Conservation (phyloP, 1,139 yeast genomes). For the Magnusiomyces fungicola region DNA sequence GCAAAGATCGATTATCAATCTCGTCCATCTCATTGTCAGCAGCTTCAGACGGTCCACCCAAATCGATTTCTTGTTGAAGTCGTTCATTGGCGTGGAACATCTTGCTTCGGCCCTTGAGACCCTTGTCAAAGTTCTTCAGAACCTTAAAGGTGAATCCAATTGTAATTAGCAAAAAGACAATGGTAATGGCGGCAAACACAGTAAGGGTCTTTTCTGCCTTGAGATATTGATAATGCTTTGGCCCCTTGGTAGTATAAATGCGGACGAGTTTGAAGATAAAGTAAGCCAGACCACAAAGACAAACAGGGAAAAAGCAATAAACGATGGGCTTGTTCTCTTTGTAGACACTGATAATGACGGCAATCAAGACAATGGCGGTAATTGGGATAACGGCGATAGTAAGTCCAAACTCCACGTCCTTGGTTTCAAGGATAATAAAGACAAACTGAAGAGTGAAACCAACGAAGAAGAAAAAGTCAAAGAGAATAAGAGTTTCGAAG, state of each 20-base stretch:
- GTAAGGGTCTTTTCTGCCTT: conserved; percentile 45
- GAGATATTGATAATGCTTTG: conserved; percentile 31
- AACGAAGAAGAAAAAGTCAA: conserved; percentile 45
- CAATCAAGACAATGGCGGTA: conserved; percentile 37
- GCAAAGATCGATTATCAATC: background rate
- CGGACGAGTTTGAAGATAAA: conserved; percentile 46
- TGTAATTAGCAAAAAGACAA: conserved; percentile 37
- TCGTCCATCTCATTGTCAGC: background rate
- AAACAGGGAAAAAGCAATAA: conserved; percentile 31
- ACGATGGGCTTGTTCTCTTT: conserved; percentile 36
- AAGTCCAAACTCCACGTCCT: conserved; percentile 43
- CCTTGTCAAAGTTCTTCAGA: conserved; percentile 33
- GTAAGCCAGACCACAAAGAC: conserved; percentile 42
- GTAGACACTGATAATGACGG: conserved; percentile 38
- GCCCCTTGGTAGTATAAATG: conserved; percentile 42
- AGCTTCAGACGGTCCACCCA: background rate
- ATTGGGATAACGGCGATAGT: conserved; percentile 46
- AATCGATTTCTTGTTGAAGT: background rate
- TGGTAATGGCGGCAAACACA: conserved; percentile 43
- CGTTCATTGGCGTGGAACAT: background rate
- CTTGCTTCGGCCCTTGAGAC: background rate
- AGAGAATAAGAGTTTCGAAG: conserved; percentile 36
- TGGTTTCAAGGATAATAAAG: conserved; percentile 41
- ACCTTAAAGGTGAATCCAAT: conserved; percentile 36
- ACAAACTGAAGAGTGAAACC: conserved; percentile 50